Conservation (phyloP, 345 rosid species). For the Syzygium oleosum region DNA sequence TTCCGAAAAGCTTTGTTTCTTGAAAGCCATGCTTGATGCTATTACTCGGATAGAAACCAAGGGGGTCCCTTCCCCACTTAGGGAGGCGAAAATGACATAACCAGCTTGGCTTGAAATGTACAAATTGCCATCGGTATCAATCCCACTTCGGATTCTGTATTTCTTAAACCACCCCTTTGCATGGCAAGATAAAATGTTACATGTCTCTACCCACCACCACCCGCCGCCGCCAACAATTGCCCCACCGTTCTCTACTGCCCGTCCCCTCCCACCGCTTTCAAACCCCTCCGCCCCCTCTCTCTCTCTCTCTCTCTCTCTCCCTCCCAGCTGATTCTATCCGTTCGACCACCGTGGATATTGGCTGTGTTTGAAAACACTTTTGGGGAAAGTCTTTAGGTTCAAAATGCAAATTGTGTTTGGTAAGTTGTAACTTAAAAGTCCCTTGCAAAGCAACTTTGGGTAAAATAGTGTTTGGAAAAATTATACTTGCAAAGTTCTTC, state of each 20-base stretch:
- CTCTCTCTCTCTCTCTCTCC: too few relatives aligned
- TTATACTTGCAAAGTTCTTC: too few relatives aligned
- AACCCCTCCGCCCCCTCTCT: not conserved
- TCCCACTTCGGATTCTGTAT: not conserved
- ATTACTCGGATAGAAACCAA: not conserved
- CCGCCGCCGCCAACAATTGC: not conserved
- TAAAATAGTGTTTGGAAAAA: too few relatives aligned
- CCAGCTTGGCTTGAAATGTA: not conserved
- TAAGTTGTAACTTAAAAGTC: too few relatives aligned
- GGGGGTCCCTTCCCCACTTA: too few relatives aligned
- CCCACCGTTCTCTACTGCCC: not conserved
- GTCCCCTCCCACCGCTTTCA: not conserved
- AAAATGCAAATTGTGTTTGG: too few relatives aligned
- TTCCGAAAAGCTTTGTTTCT: not conserved
- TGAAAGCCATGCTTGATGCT: not conserved
- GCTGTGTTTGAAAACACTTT: too few relatives aligned
- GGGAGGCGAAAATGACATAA: too few relatives aligned
- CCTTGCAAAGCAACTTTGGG: too few relatives aligned
- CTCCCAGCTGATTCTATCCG: not conserved
- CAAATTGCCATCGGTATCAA: not conserved
- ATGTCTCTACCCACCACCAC: not conserved
- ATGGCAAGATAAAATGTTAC: not conserved
- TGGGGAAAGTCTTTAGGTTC: too few relatives aligned
- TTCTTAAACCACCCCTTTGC: not conserved
- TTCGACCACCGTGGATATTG: not conserved